phyloP scores from a whole-genome alignment of 257 asterid genomes.

The Leonotis leonurus region DNA sequence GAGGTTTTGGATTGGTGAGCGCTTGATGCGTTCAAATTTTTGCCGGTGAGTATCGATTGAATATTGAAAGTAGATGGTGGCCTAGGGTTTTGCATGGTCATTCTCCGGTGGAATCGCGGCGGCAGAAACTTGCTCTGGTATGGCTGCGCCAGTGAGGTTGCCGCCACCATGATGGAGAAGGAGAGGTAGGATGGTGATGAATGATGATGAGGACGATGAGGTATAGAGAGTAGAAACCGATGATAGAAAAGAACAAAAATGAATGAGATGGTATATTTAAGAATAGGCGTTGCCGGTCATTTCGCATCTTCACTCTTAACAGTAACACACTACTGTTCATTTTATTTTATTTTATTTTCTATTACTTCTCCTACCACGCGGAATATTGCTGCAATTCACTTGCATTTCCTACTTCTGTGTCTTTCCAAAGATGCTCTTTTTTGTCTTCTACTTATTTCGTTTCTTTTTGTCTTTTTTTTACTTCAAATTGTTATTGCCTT shows the following conservation, averaged over 20 bases:
- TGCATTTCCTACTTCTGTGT: background rate
- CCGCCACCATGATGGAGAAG: conserved; percentile 29
- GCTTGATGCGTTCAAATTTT: background rate
- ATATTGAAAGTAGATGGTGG: background rate
- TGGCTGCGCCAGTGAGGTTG: conserved; percentile 11
- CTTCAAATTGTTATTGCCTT: background rate
- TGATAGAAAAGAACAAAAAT: conserved; percentile 10
- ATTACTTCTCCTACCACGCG: background rate
- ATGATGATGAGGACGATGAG: background rate
- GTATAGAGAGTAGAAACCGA: background rate
- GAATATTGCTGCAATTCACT: background rate
- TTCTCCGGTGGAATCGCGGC: conserved; percentile 17
- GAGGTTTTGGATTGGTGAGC: conserved; percentile 17
- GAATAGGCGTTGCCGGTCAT: background rate
- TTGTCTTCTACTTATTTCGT: background rate
- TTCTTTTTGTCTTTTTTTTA: background rate
- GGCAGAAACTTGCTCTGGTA: conserved; percentile 13
- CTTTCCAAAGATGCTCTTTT: background rate
- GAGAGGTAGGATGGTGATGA: background rate
- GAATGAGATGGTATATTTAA: conserved; percentile 18
- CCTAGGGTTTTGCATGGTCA: conserved; percentile 23
- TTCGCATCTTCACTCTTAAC: conserved; percentile 7
- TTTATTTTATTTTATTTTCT: background rate
- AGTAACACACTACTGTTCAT: background rate
- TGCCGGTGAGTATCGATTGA: conserved; percentile 25